Percentiles rank a stretch among this genome's conserved stretches.
These are phyloP conservation scores for Massariosphaeria phaeospora DNA, from an alignment of 495 filamentous ascomycete genomes.

Conservation along the genomic window DNA sequence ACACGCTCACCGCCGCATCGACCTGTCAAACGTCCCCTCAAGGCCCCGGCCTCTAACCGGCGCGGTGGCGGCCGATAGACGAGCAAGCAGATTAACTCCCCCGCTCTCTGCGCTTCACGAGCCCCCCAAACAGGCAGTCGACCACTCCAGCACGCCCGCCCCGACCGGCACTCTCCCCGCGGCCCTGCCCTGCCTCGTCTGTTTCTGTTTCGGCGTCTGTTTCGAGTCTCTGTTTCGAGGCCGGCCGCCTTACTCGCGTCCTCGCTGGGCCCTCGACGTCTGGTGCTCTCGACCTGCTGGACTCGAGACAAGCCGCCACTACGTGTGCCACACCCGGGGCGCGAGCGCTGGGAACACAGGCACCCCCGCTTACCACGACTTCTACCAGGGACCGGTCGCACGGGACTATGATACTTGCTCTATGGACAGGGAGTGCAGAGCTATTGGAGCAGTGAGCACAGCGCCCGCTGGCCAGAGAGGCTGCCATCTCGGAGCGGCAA, in stretches of 20 bases:
- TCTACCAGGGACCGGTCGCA: constrained; percentile 14
- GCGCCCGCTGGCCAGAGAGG: not conserved
- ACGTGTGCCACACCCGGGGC: constrained; percentile 26
- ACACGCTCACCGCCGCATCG: constrained; percentile 2
- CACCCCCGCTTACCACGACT: not conserved
- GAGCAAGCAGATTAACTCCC: constrained; percentile 27
- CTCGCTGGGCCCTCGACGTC: not conserved
- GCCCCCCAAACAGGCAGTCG: constrained; percentile 15
- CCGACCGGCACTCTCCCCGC: too few relatives aligned
- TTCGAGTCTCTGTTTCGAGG: constrained; percentile 3
- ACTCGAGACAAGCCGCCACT: constrained; percentile 13
- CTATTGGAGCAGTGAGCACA: constrained; percentile 11
- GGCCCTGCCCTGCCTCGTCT: constrained; percentile 9
- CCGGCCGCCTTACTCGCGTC: not conserved
- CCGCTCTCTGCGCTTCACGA: not conserved
- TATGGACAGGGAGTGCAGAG: constrained; percentile 9
- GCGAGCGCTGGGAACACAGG: not conserved
- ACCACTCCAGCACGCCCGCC: too few relatives aligned
- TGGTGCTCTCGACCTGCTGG: not conserved
- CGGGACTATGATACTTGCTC: constrained; percentile 13
- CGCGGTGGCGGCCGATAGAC: constrained; percentile 22
- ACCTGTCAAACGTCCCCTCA: constrained; percentile 21
- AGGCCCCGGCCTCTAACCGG: constrained; percentile 5
- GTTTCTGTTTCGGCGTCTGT: constrained; percentile 3
- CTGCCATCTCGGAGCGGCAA: constrained; percentile 17